Percentiles rank a stretch among this genome's conserved stretches.
phyloP scores from a whole-genome alignment of 345 rosid genomes.

The Rubroshorea leprosula region DNA sequence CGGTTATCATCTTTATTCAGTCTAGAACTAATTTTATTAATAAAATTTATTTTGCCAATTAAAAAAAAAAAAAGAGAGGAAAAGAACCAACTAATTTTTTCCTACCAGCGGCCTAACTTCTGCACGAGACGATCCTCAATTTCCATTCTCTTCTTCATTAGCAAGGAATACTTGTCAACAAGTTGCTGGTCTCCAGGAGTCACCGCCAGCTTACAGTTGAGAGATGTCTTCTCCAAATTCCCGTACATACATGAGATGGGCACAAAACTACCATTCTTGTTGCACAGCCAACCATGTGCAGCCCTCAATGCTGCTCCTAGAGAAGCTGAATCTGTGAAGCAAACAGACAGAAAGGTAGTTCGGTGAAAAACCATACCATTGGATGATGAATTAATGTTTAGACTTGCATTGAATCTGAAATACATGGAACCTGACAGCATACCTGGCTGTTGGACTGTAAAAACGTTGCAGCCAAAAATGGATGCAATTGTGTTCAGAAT shows the following conservation, averaged over 20 bases:
- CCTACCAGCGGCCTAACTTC: slow-evolving; percentile 56
- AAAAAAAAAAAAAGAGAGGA: no score
- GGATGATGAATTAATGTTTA: no score
- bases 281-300: slow-evolving; percentile 88
- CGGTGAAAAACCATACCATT: background rate
- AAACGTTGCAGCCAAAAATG: slow-evolving; percentile 75
- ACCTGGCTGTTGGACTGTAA: slow-evolving; percentile 85
- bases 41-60: background rate
- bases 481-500: slow-evolving; percentile 61
- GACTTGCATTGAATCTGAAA: background rate
- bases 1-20: no score
- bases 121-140: slow-evolving; percentile 62
- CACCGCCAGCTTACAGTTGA: slow-evolving; percentile 58
- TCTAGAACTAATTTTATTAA: no score
- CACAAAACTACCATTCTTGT: slow-evolving; percentile 54
- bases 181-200: slow-evolving; percentile 44
- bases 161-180: slow-evolving; percentile 39
- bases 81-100: background rate
- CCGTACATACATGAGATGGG: slow-evolving; percentile 57
- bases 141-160: slow-evolving; percentile 74
- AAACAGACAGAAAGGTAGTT: background rate
- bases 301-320: slow-evolving; percentile 93
- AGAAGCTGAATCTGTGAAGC: slow-evolving; percentile 73
- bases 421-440: slow-evolving; percentile 4
- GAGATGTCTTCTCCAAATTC: slow-evolving; percentile 57